Evolutionary conservation across 495 filamentous ascomycete genomes (phyloP).

Genomic region (Darksidea phi): DNA sequence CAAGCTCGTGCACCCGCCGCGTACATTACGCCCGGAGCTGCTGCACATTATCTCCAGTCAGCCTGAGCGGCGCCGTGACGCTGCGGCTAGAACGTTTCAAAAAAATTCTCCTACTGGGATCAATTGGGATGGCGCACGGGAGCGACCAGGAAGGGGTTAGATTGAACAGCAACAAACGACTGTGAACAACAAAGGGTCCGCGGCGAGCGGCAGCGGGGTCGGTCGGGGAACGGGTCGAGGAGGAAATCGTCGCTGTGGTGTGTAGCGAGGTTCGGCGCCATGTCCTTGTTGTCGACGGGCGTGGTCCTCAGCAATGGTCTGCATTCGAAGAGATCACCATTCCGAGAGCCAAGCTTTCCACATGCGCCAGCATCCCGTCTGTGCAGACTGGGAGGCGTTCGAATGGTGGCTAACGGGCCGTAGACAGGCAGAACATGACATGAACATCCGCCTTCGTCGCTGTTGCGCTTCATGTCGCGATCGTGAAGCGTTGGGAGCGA

Average conservation of each 20-base stretch:
- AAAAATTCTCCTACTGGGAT: conserved; percentile 17
- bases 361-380: too few species aligned
- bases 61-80: not conserved
- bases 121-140: not conserved
- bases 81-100: conserved; percentile 22
- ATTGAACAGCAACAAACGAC: not conserved
- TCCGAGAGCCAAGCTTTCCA: too few species aligned
- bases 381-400: too few species aligned
- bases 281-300: too few species aligned
- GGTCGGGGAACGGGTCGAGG: not conserved
- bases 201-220: not conserved
- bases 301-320: too few species aligned
- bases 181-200: not conserved
- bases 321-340: too few species aligned
- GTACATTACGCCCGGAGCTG: conserved; percentile 10
- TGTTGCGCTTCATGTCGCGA: not conserved
- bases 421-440: not conserved
- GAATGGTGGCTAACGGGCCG: too few species aligned
- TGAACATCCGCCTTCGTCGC: not conserved
- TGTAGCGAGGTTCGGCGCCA: not conserved
- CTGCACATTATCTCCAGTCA: conserved; percentile 6
- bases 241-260: not conserved
- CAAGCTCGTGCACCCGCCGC: too few species aligned
- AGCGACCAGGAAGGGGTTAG: not conserved
- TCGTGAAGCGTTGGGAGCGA: not conserved